A percentile compares a stretch with the other conserved stretches of the same genome.
These are phyloP conservation scores for Neofusicoccum parvum DNA, from an alignment of 2,329 filamentous ascomycete species.

Conservation along the genomic window DNA sequence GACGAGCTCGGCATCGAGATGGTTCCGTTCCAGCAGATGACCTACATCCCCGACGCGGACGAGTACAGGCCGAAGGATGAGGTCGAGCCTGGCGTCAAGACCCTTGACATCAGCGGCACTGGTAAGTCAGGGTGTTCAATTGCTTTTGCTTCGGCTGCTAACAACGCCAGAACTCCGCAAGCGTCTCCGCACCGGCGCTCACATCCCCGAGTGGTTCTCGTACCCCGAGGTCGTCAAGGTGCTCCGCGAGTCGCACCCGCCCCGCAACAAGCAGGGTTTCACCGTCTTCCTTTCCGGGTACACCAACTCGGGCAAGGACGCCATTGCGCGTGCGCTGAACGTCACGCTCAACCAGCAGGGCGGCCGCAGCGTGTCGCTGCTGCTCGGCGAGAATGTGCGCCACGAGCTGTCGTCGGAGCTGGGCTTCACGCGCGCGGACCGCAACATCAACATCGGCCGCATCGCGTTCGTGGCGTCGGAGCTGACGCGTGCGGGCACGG, in stretches of 20 bases:
- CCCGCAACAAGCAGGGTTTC: conserved; percentile 90
- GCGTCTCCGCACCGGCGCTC: conserved; percentile 85
- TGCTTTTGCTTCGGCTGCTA: neutral
- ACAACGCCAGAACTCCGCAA: conserved; percentile 82
- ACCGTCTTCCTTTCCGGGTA: conserved; percentile 97
- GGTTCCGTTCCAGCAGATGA: conserved; percentile 99
- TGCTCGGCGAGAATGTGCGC: conserved; percentile 94
- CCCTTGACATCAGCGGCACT: conserved; percentile 59
- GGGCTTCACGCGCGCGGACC: conserved; percentile 90
- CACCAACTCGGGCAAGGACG: conserved; percentile 95
- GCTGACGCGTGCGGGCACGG: conserved; percentile 87
- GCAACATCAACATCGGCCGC: conserved; percentile 90
- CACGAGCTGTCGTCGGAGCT: conserved; percentile 91
- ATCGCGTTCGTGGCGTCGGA: conserved; percentile 96
- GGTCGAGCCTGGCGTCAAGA: conserved; percentile 80
- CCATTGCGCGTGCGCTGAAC: conserved; percentile 91
- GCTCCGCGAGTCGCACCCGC: conserved; percentile 92
- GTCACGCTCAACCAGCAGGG: conserved; percentile 98
- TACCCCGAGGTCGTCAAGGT: conserved; percentile 98
- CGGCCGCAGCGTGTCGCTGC: conserved; percentile 88
- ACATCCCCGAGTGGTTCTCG: conserved; percentile 99
- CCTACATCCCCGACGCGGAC: conserved; percentile 94
- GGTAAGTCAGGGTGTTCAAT: conserved; percentile 29
- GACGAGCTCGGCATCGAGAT: conserved; percentile 98
- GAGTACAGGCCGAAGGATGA: conserved; percentile 95